These are phyloP conservation scores for Phanerodontia chrysosporium DNA, from an alignment of 768 basidiomycete genomes.

Conservation along the genomic window DNA sequence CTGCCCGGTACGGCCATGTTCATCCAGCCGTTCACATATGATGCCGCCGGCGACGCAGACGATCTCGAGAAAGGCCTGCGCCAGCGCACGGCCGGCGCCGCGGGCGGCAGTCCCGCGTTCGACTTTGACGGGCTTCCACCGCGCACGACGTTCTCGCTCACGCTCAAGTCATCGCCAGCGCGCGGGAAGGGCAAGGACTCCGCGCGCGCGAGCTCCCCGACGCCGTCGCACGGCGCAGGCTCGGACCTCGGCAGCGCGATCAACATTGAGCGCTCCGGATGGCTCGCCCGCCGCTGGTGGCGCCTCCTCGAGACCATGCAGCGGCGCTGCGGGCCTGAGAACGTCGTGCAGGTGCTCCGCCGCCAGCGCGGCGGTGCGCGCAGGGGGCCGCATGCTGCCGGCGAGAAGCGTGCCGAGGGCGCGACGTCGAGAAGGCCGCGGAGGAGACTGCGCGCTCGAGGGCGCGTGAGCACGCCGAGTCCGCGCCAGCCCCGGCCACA, in stretches of 20 bases:
- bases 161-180: not conserved
- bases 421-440: not conserved
- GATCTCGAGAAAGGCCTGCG: not conserved
- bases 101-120: slow-evolving; percentile 19
- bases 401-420: not conserved
- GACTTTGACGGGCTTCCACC: slow-evolving; percentile 34
- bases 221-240: not conserved
- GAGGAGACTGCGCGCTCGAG: not conserved
- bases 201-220: slow-evolving; percentile 1
- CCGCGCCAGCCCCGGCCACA: too few species aligned
- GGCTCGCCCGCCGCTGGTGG: slow-evolving; percentile 4
- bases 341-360: slow-evolving; percentile 17
- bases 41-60: slow-evolving; percentile 7
- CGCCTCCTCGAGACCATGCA: slow-evolving; percentile 16
- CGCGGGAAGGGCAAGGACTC: not conserved
- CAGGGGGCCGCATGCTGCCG: not conserved
- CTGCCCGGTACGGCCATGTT: slow-evolving; percentile 26
- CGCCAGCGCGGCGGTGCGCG: not conserved
- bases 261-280: not conserved
- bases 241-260: slow-evolving; percentile 5
- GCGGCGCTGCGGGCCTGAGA: slow-evolving; percentile 22
- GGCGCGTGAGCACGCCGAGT: too few species aligned
- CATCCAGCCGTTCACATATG: slow-evolving; percentile 27
- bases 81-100: slow-evolving; percentile 9
- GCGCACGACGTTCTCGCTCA: slow-evolving; percentile 1